These are phyloP conservation scores for Trichoderma sp. DNA, from an alignment of 2,329 filamentous ascomycete genomes.

Conservation along the genomic window DNA sequence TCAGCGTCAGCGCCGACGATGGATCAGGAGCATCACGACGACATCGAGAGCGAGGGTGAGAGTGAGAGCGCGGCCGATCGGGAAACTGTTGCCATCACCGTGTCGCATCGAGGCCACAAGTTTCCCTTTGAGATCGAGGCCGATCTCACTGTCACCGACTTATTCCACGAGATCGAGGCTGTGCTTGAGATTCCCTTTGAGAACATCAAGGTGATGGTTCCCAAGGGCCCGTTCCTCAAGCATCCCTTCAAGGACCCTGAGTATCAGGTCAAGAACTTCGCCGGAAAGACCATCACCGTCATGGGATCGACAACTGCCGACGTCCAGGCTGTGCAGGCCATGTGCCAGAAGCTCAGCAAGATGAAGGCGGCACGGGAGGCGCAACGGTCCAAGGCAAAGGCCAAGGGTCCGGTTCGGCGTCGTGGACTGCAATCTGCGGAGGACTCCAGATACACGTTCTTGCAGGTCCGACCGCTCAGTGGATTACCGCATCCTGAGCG, in stretches of 20 bases:
- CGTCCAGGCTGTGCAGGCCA: slow-evolving; percentile 52
- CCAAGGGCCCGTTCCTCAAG: slow-evolving; percentile 63
- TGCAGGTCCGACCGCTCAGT: slow-evolving; percentile 67
- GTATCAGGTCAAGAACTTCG: slow-evolving; percentile 47
- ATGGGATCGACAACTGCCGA: slow-evolving; percentile 62
- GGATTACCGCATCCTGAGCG: slow-evolving; percentile 74
- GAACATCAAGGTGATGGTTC: slow-evolving; percentile 67
- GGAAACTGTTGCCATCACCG: neutral
- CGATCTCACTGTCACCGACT: slow-evolving; percentile 52
- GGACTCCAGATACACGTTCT: slow-evolving; percentile 76
- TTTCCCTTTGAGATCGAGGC: slow-evolving; percentile 21
- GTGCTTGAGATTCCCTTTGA: slow-evolving; percentile 55
- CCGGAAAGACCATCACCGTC: slow-evolving; percentile 59
- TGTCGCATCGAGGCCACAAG: slow-evolving; percentile 12
- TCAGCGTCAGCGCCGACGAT: neutral
- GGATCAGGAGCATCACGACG: neutral
- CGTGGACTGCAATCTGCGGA: slow-evolving; percentile 35
- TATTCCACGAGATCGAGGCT: slow-evolving; percentile 56
- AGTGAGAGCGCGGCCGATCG: neutral
- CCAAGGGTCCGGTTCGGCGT: slow-evolving; percentile 23
- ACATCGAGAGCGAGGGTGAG: neutral
- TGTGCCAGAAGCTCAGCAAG: slow-evolving; percentile 46
- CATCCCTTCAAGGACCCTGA: slow-evolving; percentile 59
- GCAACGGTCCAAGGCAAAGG: slow-evolving; percentile 30
- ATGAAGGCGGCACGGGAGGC: slow-evolving; percentile 43